phyloP scores from a whole-genome alignment of 371 early-diverging fungal genomes.

The Lichtheimia ornata region DNA sequence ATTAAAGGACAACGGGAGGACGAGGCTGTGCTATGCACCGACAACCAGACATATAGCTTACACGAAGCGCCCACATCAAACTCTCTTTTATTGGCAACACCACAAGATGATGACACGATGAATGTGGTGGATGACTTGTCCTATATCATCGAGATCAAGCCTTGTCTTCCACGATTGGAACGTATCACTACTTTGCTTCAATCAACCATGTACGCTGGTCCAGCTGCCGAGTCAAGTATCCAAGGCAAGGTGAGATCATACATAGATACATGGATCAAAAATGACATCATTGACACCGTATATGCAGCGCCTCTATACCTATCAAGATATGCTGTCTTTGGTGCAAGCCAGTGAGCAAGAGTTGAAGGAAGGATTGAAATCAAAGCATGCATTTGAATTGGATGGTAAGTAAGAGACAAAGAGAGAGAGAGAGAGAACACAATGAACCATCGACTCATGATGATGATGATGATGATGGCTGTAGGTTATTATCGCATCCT shows the following conservation, averaged over 20 bases:
- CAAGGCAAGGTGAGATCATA: conserved; percentile 20
- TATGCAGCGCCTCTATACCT: conserved; percentile 29
- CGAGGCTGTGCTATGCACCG: conserved; percentile 61
- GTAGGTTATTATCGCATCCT: conserved; percentile 38
- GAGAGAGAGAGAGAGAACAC: too few relatives aligned
- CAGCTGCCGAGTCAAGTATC: conserved; percentile 27
- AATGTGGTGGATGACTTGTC: conserved; percentile 40
- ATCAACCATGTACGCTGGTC: conserved; percentile 39
- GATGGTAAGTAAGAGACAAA: too few relatives aligned
- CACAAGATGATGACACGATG: conserved; percentile 3
- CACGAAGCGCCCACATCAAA: conserved; percentile 61
- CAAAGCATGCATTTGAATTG: conserved; percentile 38
- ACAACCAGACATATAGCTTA: conserved; percentile 42
- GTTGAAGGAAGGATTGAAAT: conserved; percentile 35
- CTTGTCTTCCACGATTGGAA: conserved; percentile 39
- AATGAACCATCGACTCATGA: conserved; percentile 1
- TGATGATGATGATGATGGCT: not conserved
- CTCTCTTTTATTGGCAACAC: conserved; percentile 32
- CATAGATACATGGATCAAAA: not conserved
- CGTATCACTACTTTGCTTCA: conserved; percentile 38
- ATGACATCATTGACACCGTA: not conserved
- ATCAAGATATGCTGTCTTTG: conserved; percentile 30
- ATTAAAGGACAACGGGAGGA: conserved; percentile 55
- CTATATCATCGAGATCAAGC: conserved; percentile 44
- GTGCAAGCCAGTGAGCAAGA: conserved; percentile 60